phyloP scores from a whole-genome alignment of 139 green algal genomes.

The Micromonas pusilla region DNA sequence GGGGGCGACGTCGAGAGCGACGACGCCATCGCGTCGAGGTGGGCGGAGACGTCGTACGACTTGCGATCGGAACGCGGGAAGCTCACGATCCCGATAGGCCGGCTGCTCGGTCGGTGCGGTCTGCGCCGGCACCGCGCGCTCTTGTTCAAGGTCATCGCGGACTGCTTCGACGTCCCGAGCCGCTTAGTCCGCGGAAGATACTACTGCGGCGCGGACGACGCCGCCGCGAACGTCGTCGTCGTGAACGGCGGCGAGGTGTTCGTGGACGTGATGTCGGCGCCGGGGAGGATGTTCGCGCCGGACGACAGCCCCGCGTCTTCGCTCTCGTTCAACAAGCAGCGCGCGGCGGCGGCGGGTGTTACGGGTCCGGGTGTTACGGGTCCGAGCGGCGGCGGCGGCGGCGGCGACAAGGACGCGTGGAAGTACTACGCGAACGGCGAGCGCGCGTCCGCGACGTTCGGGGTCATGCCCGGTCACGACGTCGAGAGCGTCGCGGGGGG shows the following conservation, averaged over 20 bases:
- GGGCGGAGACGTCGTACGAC: background rate
- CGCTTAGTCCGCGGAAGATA: background rate
- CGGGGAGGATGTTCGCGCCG: constrained; percentile 31
- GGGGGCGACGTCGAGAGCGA: constrained; percentile 1
- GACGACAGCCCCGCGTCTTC: background rate
- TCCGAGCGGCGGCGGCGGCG: too few relatives aligned
- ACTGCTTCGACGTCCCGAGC: constrained; percentile 2
- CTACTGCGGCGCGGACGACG: constrained; percentile 14
- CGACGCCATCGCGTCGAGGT: background rate
- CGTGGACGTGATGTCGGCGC: constrained; percentile 50
- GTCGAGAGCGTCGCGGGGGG: background rate
- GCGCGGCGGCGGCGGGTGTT: too few relatives aligned
- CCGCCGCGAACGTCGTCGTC: background rate
- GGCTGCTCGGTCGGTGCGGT: background rate
- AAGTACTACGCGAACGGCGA: background rate
- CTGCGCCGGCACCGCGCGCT: constrained; percentile 62
- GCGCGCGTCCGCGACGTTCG: background rate
- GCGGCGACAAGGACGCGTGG: background rate
- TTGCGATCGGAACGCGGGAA: background rate
- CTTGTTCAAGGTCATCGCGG: constrained; percentile 65
- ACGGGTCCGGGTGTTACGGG: too few relatives aligned
- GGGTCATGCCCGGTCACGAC: background rate
- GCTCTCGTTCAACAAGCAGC: too few relatives aligned
- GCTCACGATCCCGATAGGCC: constrained; percentile 15
- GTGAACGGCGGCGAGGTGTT: constrained; percentile 31